Conservation (phyloP, 352 stramenopile species). For the Peronospora tabacina region DNA sequence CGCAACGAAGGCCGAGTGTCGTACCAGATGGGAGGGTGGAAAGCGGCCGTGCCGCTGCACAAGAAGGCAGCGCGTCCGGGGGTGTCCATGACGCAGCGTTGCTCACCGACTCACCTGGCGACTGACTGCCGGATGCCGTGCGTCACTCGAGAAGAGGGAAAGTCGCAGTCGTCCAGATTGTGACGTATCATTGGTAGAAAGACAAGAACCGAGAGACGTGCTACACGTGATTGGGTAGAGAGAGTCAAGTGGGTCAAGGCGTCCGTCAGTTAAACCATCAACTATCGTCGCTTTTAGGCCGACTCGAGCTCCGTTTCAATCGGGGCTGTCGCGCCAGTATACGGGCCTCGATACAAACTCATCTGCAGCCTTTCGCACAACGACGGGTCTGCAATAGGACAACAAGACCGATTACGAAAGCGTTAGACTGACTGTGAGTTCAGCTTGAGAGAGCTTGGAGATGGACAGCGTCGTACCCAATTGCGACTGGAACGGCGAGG, state of each 20-base stretch:
- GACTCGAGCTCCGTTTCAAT: constrained; percentile 63
- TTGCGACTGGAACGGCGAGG: constrained; percentile 51
- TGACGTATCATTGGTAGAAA: constrained; percentile 1
- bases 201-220: neutral
- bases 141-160: constrained; percentile 1
- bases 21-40: constrained; percentile 71
- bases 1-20: neutral
- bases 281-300: constrained; percentile 19
- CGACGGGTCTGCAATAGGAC: constrained; percentile 35
- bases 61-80: constrained; percentile 70
- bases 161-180: neutral
- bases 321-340: constrained; percentile 36
- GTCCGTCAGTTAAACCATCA: no score
- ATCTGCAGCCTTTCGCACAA: constrained; percentile 47
- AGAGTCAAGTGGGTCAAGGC: no score
- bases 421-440: neutral
- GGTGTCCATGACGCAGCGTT: constrained; percentile 26
- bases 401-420: constrained; percentile 25
- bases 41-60: constrained; percentile 65
- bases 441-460: neutral
- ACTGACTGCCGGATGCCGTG: constrained; percentile 21
- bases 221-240: no score
- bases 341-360: constrained; percentile 56
- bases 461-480: constrained; percentile 33
- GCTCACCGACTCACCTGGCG: constrained; percentile 16